Percentiles rank a stretch among this genome's conserved stretches.
These are phyloP conservation scores for Boletellus ananiceps DNA, from an alignment of 768 basidiomycete species.

Conservation along the genomic window DNA sequence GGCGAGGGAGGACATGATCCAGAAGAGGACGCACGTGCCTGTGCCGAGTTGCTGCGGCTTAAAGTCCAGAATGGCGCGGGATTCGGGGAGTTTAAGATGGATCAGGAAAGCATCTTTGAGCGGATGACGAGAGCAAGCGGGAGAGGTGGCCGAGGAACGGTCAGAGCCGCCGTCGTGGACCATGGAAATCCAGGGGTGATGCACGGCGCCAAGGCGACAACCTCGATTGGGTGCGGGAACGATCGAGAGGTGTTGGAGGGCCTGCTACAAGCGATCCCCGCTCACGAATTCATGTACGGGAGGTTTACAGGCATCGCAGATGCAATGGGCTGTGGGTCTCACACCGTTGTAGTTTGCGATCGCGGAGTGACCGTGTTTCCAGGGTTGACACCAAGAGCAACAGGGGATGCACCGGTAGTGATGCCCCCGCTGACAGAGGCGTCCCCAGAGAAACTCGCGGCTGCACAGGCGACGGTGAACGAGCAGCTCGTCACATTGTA, in stretches of 20 bases:
- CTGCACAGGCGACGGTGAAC: constrained; percentile 52
- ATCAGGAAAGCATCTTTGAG: constrained; percentile 87
- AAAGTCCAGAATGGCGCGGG: constrained; percentile 74
- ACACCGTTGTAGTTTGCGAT: neutral
- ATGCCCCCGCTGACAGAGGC: constrained; percentile 29
- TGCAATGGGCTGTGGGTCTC: constrained; percentile 67
- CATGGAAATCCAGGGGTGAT: constrained; percentile 79
- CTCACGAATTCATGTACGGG: constrained; percentile 81
- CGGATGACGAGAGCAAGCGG: constrained; percentile 58
- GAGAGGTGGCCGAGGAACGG: constrained; percentile 37
- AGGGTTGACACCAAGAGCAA: constrained; percentile 63
- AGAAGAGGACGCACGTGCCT: constrained; percentile 90
- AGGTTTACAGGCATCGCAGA: constrained; percentile 82
- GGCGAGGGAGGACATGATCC: constrained; percentile 91
- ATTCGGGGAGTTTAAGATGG: constrained; percentile 83
- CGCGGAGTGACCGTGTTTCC: neutral
- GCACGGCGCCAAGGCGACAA: constrained; percentile 82
- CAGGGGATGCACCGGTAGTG: constrained; percentile 31
- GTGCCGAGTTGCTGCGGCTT: constrained; percentile 75
- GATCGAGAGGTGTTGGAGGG: constrained; percentile 81
- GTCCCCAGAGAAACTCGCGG: constrained; percentile 31
- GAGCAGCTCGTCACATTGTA: constrained; percentile 58
- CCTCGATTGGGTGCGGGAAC: constrained; percentile 63
- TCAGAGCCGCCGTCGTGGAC: constrained; percentile 72
- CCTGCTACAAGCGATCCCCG: constrained; percentile 50